These are phyloP conservation scores for Phycomyces blakesleeanus DNA, from an alignment of 192 early-diverging fungal genomes.

Conservation along the genomic window DNA sequence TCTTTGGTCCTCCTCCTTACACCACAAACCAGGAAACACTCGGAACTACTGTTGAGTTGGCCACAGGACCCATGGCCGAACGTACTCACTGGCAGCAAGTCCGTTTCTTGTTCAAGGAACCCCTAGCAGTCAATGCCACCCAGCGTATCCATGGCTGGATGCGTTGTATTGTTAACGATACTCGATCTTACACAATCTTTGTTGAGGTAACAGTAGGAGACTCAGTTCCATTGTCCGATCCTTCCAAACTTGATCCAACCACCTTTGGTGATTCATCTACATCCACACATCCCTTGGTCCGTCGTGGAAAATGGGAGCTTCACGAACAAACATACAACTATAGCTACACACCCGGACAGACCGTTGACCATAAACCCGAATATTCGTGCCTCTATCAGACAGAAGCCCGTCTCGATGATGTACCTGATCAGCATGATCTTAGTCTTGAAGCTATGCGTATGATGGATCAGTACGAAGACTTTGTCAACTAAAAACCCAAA, in stretches of 20 bases:
- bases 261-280: background rate
- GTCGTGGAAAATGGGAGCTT: slow-evolving; percentile 80
- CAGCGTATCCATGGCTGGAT: slow-evolving; percentile 84
- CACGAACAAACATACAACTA: slow-evolving; percentile 92
- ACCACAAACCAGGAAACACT: slow-evolving; percentile 17
- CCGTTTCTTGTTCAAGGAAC: slow-evolving; percentile 88
- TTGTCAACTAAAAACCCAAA: slow-evolving; percentile 19
- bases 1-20: slow-evolving; percentile 59
- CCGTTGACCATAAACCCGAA: slow-evolving; percentile 47
- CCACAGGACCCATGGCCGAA: slow-evolving; percentile 80
- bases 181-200: slow-evolving; percentile 86
- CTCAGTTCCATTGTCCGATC: slow-evolving; percentile 37
- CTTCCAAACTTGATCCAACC: slow-evolving; percentile 23
- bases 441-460: background rate
- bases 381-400: slow-evolving; percentile 59
- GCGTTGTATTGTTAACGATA: slow-evolving; percentile 81
- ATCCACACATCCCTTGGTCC: slow-evolving; percentile 24
- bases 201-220: slow-evolving; percentile 65
- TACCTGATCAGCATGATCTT: slow-evolving; percentile 2
- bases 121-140: slow-evolving; percentile 90
- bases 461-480: slow-evolving; percentile 25
- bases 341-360: slow-evolving; percentile 47
- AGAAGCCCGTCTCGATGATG: slow-evolving; percentile 24
- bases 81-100: slow-evolving; percentile 99
- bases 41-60: slow-evolving; percentile 69